These are phyloP conservation scores for Rosellinia necatrix DNA, from an alignment of 2,329 filamentous ascomycete genomes.

Conservation along the genomic window DNA sequence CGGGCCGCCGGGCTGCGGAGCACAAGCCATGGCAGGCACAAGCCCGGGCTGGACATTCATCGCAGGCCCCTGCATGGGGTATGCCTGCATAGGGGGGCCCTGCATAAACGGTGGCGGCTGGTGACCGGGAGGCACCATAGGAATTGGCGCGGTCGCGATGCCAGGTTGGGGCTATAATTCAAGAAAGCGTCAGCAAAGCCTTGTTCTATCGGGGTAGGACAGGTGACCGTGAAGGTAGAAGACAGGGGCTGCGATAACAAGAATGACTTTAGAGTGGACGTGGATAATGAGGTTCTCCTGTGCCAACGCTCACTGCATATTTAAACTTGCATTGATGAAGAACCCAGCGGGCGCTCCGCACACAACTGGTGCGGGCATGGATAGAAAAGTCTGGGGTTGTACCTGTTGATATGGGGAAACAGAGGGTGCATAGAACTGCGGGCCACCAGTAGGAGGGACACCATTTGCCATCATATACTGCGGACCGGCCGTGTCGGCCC, in stretches of 20 bases:
- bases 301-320: background rate
- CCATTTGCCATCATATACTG: conserved; percentile 36
- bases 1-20: conserved; percentile 1
- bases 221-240: background rate
- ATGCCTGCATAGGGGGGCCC: conserved; percentile 8
- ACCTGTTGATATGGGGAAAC: conserved; percentile 34
- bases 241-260: background rate
- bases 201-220: background rate
- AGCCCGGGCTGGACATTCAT: conserved; percentile 12
- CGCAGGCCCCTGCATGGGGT: conserved; percentile 1
- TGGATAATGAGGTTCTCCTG: background rate
- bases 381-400: conserved; percentile 18
- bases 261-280: conserved; percentile 3
- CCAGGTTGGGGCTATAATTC: conserved; percentile 31
- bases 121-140: conserved; percentile 26
- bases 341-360: background rate
- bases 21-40: conserved; percentile 16
- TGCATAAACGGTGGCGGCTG: conserved; percentile 29
- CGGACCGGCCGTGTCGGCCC: conserved; percentile 48
- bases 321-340: conserved; percentile 27
- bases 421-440: conserved; percentile 9
- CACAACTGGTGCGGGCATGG: conserved; percentile 16
- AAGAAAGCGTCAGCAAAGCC: conserved; percentile 30
- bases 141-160: conserved; percentile 32
- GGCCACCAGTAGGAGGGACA: background rate